A percentile compares a stretch with the other conserved stretches of the same genome.
These are phyloP conservation scores for Cercospora brassicicola DNA, from an alignment of 2,329 filamentous ascomycete genomes.

Conservation along the genomic window DNA sequence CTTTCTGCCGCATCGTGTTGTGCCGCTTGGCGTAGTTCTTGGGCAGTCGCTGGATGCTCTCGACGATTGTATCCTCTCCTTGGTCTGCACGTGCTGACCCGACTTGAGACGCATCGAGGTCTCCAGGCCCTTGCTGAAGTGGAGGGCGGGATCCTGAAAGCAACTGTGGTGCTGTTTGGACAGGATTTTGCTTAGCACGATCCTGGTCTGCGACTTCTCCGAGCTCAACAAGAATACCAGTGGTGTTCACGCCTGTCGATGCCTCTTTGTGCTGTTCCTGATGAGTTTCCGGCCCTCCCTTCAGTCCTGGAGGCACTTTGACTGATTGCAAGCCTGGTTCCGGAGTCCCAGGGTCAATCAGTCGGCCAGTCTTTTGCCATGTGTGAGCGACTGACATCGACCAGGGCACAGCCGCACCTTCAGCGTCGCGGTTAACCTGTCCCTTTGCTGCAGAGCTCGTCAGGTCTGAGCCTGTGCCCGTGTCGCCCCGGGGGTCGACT, in stretches of 20 bases:
- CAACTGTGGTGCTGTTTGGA: background rate
- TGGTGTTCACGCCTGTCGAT: background rate
- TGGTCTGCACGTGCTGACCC: background rate
- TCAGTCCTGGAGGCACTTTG: background rate
- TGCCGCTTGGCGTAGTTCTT: constrained; percentile 10
- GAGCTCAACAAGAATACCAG: background rate
- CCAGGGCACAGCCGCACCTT: background rate
- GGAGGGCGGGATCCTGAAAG: background rate
- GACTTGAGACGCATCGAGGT: background rate
- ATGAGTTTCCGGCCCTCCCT: background rate
- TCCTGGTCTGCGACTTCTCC: background rate
- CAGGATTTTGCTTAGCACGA: background rate
- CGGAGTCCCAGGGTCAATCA: background rate
- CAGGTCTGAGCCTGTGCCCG: background rate
- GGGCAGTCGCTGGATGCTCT: constrained; percentile 14
- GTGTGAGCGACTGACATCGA: background rate
- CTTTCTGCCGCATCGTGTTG: constrained; percentile 25
- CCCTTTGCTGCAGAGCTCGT: background rate
- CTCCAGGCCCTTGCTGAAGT: background rate
- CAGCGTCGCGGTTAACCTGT: background rate
- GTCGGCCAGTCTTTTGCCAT: background rate
- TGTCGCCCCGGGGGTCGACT: background rate
- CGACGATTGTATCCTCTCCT: constrained; percentile 12
- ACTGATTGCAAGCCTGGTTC: background rate
- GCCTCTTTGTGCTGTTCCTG: background rate